A percentile compares a stretch with the other conserved stretches of the same genome.
Conservation (phyloP, 2,329 filamentous ascomycete genomes). For the Paraphaeosphaeria minitans region DNA sequence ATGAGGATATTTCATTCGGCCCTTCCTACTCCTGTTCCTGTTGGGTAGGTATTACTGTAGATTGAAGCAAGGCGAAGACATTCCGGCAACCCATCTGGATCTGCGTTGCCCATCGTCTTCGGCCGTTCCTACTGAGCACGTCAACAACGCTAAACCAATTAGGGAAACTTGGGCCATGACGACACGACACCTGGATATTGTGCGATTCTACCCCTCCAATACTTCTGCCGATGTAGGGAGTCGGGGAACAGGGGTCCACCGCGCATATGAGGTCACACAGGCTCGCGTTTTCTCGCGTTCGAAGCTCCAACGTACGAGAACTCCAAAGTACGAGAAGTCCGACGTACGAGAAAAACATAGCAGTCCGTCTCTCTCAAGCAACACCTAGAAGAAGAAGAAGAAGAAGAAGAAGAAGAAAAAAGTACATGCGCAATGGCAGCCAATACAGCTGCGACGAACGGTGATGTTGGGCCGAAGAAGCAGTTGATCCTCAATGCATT, state of each 20-base stretch:
- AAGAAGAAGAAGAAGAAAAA: too few species aligned
- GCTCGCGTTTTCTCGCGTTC: not conserved
- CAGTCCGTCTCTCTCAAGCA: not conserved
- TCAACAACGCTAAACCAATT: constrained; percentile 2
- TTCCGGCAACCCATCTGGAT: too few species aligned
- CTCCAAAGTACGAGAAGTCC: not conserved
- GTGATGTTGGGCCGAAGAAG: constrained; percentile 29
- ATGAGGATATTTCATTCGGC: too few species aligned
- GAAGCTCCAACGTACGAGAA: not conserved
- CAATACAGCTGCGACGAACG: constrained; percentile 6
- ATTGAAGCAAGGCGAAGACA: too few species aligned
- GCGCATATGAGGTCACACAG: constrained; percentile 1
- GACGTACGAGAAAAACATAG: not conserved
- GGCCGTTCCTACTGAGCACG: not conserved
- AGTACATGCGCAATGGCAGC: not conserved
- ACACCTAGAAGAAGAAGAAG: not conserved
- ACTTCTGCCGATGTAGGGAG: not conserved
- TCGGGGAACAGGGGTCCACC: not conserved
- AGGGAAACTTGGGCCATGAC: not conserved
- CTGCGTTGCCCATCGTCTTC: not conserved
- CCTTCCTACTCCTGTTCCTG: too few species aligned
- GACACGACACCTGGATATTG: not conserved
- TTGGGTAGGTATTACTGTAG: too few species aligned
- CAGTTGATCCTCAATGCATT: constrained; percentile 47
- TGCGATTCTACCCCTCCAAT: not conserved